Evolutionary conservation across 1,284 basidiomycete species (phyloP).

Genomic region (Puccinia horiana): DNA sequence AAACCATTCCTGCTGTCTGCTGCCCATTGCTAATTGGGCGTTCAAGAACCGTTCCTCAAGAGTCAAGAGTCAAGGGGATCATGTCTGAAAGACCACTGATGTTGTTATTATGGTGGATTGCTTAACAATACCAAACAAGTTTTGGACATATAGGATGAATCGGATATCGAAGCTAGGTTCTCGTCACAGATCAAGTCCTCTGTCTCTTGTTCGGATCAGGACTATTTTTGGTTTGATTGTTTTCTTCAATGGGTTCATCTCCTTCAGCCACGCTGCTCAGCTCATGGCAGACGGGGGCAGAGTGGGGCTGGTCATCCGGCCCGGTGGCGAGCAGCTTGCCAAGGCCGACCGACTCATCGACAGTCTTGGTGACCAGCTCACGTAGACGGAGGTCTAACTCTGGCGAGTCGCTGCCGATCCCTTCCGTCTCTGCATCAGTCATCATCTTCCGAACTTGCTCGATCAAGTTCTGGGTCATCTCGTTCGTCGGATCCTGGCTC

Average conservation of each 20-base stretch:
- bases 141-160: too few species aligned
- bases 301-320: background rate
- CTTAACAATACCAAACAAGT: too few species aligned
- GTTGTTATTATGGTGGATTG: too few species aligned
- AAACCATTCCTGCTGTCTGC: too few species aligned
- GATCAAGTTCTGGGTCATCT: constrained; percentile 36
- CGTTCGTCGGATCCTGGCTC: constrained; percentile 20
- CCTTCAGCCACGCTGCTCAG: constrained; percentile 24
- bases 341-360: constrained; percentile 29
- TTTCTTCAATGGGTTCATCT: constrained; percentile 16
- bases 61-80: too few species aligned
- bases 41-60: too few species aligned
- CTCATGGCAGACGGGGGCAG: background rate
- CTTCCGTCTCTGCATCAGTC: constrained; percentile 41
- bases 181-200: constrained; percentile 5
- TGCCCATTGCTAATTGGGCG: background rate
- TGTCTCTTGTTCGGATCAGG: constrained; percentile 25
- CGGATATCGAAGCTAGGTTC: too few species aligned
- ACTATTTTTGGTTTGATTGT: background rate
- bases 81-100: too few species aligned
- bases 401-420: constrained; percentile 21
- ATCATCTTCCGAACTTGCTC: constrained; percentile 31
- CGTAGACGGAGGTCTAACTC: constrained; percentile 32
- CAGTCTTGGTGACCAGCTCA: constrained; percentile 33
- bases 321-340: constrained; percentile 29